Conservation (phyloP, 2,329 filamentous ascomycete genomes). For the Didymella exigua region DNA sequence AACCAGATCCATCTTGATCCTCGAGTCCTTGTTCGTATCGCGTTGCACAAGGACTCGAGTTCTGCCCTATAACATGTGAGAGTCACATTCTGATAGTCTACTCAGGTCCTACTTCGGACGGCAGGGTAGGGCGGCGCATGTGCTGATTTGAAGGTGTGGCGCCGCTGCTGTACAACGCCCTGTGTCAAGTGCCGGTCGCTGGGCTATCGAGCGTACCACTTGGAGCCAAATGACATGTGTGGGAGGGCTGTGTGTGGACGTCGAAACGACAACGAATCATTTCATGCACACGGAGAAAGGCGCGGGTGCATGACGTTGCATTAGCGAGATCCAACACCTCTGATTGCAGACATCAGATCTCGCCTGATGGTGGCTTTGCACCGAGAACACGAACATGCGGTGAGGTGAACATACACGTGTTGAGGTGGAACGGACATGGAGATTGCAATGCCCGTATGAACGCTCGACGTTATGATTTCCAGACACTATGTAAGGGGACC, state of each 20-base stretch:
- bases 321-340: background rate
- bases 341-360: background rate
- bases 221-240: background rate
- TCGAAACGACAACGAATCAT: conserved; percentile 11
- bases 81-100: background rate
- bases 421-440: background rate
- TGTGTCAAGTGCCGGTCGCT: conserved; percentile 3
- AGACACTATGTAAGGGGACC: background rate
- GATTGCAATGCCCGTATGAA: background rate
- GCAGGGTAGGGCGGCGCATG: conserved; percentile 4
- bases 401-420: conserved; percentile 34
- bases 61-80: conserved; percentile 4
- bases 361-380: background rate
- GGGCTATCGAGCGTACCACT: background rate
- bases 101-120: background rate
- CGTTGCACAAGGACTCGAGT: conserved; percentile 3
- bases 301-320: conserved; percentile 22
- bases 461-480: background rate
- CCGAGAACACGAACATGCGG: conserved; percentile 25
- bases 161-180: conserved; percentile 21
- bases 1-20: background rate
- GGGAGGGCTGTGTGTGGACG: conserved; percentile 12
- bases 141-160: conserved; percentile 7
- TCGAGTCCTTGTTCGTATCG: conserved; percentile 3
- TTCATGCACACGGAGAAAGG: conserved; percentile 28